phyloP scores from a whole-genome alignment of 768 basidiomycete species.

The Asterophora parasitica region DNA sequence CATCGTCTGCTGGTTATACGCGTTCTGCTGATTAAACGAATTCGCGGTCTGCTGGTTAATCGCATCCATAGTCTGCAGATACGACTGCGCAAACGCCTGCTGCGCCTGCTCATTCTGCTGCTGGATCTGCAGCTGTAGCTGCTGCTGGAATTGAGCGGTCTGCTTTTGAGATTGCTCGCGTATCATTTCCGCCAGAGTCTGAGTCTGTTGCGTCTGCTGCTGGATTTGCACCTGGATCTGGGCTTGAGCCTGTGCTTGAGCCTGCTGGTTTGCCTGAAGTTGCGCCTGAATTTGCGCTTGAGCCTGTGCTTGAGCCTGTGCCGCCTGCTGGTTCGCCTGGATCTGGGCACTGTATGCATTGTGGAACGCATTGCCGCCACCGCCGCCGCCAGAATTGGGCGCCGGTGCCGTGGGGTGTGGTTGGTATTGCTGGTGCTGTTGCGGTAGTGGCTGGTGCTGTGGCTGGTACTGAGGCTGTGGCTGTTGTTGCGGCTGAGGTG shows the following conservation, averaged over 20 bases:
- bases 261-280: not conserved
- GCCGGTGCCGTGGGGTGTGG: too few species aligned
- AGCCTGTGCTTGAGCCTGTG: not conserved
- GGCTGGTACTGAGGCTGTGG: too few species aligned
- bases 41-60: not conserved
- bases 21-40: not conserved
- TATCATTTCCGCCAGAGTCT: conserved; percentile 1
- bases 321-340: conserved; percentile 1
- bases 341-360: conserved; percentile 3
- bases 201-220: conserved; percentile 3
- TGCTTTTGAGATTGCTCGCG: conserved; percentile 2
- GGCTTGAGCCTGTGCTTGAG: not conserved
- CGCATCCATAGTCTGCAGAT: conserved; percentile 2
- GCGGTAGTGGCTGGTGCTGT: too few species aligned
- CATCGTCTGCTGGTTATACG: conserved; percentile 7
- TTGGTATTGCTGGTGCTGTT: conserved; percentile 13
- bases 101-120: not conserved
- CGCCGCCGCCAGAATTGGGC: not conserved
- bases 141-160: not conserved
- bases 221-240: not conserved
- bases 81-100: not conserved
- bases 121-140: not conserved
- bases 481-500: conserved; percentile 24
- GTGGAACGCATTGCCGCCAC: not conserved
- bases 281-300: conserved; percentile 2